A percentile compares a stretch with the other conserved stretches of the same genome.
Conservation (phyloP, 331 rosid species). For the Rosa hybrid region DNA sequence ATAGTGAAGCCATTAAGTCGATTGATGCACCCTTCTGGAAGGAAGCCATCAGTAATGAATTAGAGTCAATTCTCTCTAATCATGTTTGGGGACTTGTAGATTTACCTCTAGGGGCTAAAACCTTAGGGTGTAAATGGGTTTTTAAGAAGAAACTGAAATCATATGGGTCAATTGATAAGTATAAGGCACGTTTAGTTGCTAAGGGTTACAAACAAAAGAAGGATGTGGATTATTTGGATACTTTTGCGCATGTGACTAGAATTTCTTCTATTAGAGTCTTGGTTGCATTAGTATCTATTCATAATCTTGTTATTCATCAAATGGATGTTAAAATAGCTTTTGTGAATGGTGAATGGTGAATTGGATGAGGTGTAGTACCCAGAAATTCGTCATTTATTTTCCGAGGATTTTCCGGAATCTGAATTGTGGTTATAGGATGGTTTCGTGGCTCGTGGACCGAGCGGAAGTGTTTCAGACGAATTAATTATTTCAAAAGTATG, state of each 20-base stretch:
- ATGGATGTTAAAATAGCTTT: conserved; percentile 8
- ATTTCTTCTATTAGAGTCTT: no score
- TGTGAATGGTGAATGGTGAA: neutral
- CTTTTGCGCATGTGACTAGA: no score
- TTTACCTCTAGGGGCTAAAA: neutral
- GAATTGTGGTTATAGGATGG: no score
- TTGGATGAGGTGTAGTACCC: neutral
- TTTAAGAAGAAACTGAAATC: neutral
- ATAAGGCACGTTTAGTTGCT: neutral
- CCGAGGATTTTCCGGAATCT: no score
- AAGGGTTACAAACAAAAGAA: conserved; percentile 1
- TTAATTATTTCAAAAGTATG: no score
- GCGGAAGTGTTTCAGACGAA: no score
- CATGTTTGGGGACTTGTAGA: neutral
- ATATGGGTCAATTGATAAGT: neutral
- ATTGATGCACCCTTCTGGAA: neutral
- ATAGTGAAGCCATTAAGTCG: neutral
- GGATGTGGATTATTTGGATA: neutral
- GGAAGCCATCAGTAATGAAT: neutral
- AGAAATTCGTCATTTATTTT: no score
- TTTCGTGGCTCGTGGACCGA: no score
- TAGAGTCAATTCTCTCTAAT: neutral
- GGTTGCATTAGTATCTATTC: no score
- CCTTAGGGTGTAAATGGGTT: neutral
- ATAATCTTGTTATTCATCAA: neutral